Conservation (phyloP, 768 basidiomycete species). For the Boletales sp. region DNA sequence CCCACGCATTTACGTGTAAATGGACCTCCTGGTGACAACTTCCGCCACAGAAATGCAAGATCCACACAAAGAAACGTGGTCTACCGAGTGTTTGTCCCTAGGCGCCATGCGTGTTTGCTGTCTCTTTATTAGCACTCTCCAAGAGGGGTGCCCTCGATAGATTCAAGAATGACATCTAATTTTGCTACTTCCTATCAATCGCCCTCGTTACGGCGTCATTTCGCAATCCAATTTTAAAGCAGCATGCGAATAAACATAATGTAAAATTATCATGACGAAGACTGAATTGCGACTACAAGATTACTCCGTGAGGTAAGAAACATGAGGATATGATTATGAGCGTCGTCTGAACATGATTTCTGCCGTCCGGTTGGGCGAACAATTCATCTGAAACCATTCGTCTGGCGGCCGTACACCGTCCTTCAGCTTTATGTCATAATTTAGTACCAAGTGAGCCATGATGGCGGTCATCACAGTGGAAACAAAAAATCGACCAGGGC, state of each 20-base stretch:
- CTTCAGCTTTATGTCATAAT: conserved; percentile 39
- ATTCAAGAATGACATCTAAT: conserved; percentile 5
- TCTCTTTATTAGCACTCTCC: background rate
- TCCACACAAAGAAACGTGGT: background rate
- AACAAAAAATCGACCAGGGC: conserved; percentile 43
- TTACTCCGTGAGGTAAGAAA: conserved; percentile 6
- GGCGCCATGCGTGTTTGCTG: too few relatives aligned
- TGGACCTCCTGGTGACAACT: background rate
- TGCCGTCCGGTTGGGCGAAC: conserved; percentile 34
- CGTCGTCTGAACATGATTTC: conserved; percentile 37
- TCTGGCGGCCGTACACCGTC: conserved; percentile 35
- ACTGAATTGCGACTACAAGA: conserved; percentile 7
- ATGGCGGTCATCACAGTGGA: conserved; percentile 38
- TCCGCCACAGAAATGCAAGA: too few relatives aligned
- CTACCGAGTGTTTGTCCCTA: too few relatives aligned
- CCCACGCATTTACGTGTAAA: too few relatives aligned
- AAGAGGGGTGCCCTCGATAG: background rate
- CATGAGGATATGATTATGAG: conserved; percentile 8
- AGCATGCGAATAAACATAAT: conserved; percentile 8
- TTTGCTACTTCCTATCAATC: conserved; percentile 16
- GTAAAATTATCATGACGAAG: conserved; percentile 8
- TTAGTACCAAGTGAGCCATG: conserved; percentile 38
- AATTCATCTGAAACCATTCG: conserved; percentile 33
- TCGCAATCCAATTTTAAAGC: background rate
- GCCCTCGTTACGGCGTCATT: conserved; percentile 7